Evolutionary conservation across 2,329 filamentous ascomycete species (phyloP), one percentile per base, ranked within the genome.

Genomic region (Teratosphaeria nubilosa): DNA sequence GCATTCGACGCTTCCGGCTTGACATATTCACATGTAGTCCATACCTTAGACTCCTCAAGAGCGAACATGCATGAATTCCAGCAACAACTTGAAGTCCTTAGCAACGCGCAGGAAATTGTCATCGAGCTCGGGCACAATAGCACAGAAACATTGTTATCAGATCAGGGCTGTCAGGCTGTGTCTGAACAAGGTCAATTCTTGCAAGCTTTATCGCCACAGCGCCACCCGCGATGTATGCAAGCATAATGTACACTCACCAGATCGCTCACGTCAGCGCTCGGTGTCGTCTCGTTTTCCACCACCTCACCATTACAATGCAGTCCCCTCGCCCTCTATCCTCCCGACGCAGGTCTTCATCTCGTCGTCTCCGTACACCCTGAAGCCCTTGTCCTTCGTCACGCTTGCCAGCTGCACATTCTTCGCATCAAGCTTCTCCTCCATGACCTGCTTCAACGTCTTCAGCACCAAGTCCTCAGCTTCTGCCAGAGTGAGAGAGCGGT

Each of bases 351-450:
- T 82, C 60, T 89, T 89, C 94, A 99, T 99, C 80, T 97, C 92
- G 71, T 92, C 90, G 69, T 99, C 94, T 59, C 86, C 88, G 81
- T 99, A 99, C 85, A 99, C 96, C 78, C 90, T 87, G 82, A 99
- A 99, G 58, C 94, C 94, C 77, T 89, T 92, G 66, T 96, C 92
- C 81, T 91, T 95, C 63, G 94, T 99, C 59, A 99, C 94, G 72
- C 92, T 97, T 56, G 94, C 94, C 67, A 99, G 77, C 80, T 99
- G 94, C 65, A 99, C 94, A 72, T 99, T 99, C 84, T 99, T 99
- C 64, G 91, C 84, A 74, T 99, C 94, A 61, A 99, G 82, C 80
- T 99, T 99, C 85, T 99, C 94, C 78, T 99, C 94, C 94, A 99
- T 99, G 67, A 99, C 94, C 78, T 99, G 94, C 83, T 97, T 99